These are phyloP conservation scores for Venturia asperata DNA, from an alignment of 2,329 filamentous ascomycete species.

Conservation along the genomic window DNA sequence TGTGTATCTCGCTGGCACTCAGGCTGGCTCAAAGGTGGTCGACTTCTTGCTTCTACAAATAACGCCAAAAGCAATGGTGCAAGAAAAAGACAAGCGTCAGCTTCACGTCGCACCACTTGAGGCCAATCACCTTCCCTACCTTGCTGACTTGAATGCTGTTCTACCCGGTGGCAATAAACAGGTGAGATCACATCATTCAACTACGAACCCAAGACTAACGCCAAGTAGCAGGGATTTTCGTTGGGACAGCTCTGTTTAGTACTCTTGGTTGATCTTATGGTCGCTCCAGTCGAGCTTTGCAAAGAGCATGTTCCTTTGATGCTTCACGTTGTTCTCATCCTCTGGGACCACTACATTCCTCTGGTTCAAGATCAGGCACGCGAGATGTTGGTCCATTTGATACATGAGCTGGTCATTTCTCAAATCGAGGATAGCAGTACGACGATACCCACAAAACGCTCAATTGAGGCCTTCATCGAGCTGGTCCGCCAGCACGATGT, in stretches of 20 bases:
- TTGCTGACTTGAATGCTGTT: slow-evolving; percentile 73
- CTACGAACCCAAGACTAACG: slow-evolving; percentile 45
- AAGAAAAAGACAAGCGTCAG: slow-evolving; percentile 54
- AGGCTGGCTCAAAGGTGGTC: slow-evolving; percentile 79
- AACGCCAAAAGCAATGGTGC: slow-evolving; percentile 93
- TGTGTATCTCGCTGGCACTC: slow-evolving; percentile 85
- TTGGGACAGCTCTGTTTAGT: slow-evolving; percentile 90
- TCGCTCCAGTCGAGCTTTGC: slow-evolving; percentile 75
- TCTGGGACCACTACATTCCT: slow-evolving; percentile 96
- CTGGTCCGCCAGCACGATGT: slow-evolving; percentile 76
- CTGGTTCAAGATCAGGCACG: slow-evolving; percentile 93
- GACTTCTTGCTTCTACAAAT: slow-evolving; percentile 91
- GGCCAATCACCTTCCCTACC: slow-evolving; percentile 70
- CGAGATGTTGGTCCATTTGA: slow-evolving; percentile 95
- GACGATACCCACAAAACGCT: slow-evolving; percentile 59
- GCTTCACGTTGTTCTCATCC: slow-evolving; percentile 81
- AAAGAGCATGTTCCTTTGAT: slow-evolving; percentile 77
- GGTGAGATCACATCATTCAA: not conserved
- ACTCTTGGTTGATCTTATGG: slow-evolving; percentile 89
- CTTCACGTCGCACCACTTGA: slow-evolving; percentile 57
- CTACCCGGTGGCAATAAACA: slow-evolving; percentile 75
- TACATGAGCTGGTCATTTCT: slow-evolving; percentile 87
- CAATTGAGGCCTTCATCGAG: slow-evolving; percentile 83
- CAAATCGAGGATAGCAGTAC: slow-evolving; percentile 62
- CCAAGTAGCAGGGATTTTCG: slow-evolving; percentile 57